Conservation (phyloP, 192 early-diverging fungal genomes). For the Mortierella alpina region DNA sequence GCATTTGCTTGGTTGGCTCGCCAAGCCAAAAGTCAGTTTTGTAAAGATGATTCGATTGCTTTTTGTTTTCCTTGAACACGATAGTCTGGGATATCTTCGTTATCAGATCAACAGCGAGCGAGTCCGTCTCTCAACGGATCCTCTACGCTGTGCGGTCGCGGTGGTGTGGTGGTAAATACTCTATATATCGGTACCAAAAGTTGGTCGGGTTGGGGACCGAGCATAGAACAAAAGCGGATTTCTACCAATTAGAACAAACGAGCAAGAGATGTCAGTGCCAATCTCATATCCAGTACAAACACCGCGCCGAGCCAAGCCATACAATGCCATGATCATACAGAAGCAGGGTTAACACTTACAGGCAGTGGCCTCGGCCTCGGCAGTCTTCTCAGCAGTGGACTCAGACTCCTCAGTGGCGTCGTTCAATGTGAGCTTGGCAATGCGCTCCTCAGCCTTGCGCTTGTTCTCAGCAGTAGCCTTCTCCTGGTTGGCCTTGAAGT, state of each 20-base stretch:
- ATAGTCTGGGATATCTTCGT: constrained; percentile 49
- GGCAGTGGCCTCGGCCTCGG: constrained; percentile 34
- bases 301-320: too few species aligned
- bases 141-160: constrained; percentile 28
- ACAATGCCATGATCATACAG: not conserved
- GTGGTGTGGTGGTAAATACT: constrained; percentile 12
- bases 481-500: constrained; percentile 83
- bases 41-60: constrained; percentile 12
- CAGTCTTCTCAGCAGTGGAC: constrained; percentile 27
- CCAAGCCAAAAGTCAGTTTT: too few species aligned
- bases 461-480: constrained; percentile 87
- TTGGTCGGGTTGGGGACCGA: not conserved
- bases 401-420: constrained; percentile 20
- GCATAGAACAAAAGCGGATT: not conserved
- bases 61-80: constrained; percentile 31
- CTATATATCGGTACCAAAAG: constrained; percentile 27
- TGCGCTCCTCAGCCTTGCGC: constrained; percentile 86
- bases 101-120: constrained; percentile 38
- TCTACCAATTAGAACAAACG: not conserved
- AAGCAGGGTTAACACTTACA: constrained; percentile 7
- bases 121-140: not conserved
- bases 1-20: not conserved
- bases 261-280: not conserved
- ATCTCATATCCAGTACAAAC: not conserved
- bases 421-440: constrained; percentile 62